Conservation (phyloP, 192 early-diverging fungal genomes). For the Coemansia sp. region DNA sequence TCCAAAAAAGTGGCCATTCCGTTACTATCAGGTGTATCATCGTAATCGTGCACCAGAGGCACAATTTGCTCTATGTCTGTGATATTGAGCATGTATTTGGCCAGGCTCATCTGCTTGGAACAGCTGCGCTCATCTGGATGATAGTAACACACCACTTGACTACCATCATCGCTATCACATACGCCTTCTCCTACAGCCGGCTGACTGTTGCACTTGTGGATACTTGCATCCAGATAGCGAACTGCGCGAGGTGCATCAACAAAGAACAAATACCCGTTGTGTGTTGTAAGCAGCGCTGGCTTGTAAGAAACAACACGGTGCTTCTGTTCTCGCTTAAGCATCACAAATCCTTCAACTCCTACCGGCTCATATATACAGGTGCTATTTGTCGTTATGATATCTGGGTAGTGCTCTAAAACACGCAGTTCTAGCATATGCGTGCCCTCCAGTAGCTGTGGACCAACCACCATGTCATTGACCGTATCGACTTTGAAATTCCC, state of each 20-base stretch:
- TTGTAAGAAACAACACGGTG: slow-evolving; percentile 24
- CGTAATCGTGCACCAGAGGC: slow-evolving; percentile 15
- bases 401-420: slow-evolving; percentile 41
- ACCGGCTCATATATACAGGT: slow-evolving; percentile 24
- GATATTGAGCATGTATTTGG: slow-evolving; percentile 44
- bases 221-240: slow-evolving; percentile 26
- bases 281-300: slow-evolving; percentile 32
- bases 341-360: slow-evolving; percentile 40
- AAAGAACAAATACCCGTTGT: slow-evolving; percentile 40
- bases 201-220: slow-evolving; percentile 5
- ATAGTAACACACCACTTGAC: slow-evolving; percentile 22
- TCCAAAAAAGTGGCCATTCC: no score
- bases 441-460: slow-evolving; percentile 34
- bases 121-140: slow-evolving; percentile 24
- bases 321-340: slow-evolving; percentile 41
- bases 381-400: slow-evolving; percentile 14
- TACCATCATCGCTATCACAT: not conserved
- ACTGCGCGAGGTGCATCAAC: slow-evolving; percentile 37
- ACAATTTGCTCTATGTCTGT: slow-evolving; percentile 40
- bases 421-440: slow-evolving; percentile 48
- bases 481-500: slow-evolving; percentile 11
- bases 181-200: not conserved
- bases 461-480: slow-evolving; percentile 23
- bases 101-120: slow-evolving; percentile 44
- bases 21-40: not conserved